Evolutionary conservation across 1,139 yeast species (phyloP).

Genomic region (Candida mesenterica): DNA sequence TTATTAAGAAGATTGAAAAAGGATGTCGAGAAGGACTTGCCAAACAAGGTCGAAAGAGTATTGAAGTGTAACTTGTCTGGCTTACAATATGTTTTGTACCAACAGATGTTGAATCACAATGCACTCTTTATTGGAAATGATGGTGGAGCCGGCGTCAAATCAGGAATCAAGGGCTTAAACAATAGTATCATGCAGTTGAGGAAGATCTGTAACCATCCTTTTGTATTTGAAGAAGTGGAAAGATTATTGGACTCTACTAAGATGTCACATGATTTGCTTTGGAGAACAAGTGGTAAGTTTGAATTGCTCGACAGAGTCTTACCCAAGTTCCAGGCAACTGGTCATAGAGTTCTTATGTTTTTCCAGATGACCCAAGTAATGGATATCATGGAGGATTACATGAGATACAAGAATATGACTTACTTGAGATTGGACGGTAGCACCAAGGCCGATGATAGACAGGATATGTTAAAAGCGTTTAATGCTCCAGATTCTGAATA

Average conservation of each 20-base stretch:
- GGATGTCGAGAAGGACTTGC: conserved; percentile 95
- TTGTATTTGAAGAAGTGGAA: conserved; percentile 94
- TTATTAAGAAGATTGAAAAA: conserved; percentile 90
- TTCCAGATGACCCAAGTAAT: conserved; percentile 88
- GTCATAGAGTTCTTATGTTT: conserved; percentile 77
- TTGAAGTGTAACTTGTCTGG: conserved; percentile 93
- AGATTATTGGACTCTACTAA: conserved; percentile 74
- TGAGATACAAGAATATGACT: conserved; percentile 60
- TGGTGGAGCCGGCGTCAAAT: conserved; percentile 34
- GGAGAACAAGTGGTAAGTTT: conserved; percentile 79
- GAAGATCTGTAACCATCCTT: conserved; percentile 96
- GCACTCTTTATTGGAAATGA: conserved; percentile 52
- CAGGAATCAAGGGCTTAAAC: conserved; percentile 79
- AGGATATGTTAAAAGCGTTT: conserved; percentile 62
- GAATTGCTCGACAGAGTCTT: conserved; percentile 71
- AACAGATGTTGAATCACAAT: conserved; percentile 73
- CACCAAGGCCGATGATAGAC: conserved; percentile 82
- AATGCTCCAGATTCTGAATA: conserved; percentile 73
- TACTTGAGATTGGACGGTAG: conserved; percentile 81
- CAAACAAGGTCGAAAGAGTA: conserved; percentile 93
- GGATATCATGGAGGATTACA: conserved; percentile 87
- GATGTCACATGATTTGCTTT: conserved; percentile 66
- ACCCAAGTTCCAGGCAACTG: conserved; percentile 72
- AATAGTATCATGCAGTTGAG: conserved; percentile 94
- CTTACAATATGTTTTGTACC: conserved; percentile 74